A percentile compares a stretch with the other conserved stretches of the same genome.
These are phyloP conservation scores for Urochloa ruziziensis DNA, from an alignment of 176 grass and related monocot genomes.

Conservation along the genomic window DNA sequence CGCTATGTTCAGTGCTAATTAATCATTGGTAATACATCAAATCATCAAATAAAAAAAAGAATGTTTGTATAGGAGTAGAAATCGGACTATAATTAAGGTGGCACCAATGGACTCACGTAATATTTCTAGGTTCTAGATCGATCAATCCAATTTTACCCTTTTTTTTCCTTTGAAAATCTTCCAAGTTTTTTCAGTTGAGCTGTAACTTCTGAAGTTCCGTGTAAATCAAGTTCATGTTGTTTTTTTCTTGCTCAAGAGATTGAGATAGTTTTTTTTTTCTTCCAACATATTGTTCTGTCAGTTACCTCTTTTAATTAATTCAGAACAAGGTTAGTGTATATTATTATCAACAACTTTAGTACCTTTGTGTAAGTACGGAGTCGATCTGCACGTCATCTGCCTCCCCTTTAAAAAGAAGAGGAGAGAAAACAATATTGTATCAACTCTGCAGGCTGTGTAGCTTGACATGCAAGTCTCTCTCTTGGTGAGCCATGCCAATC, in stretches of 20 bases:
- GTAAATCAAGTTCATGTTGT: background rate
- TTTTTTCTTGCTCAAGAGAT: background rate
- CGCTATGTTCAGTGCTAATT: background rate
- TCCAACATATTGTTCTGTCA: background rate
- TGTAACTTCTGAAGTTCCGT: background rate
- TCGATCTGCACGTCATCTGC: background rate
- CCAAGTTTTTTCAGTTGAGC: conserved; percentile 1
- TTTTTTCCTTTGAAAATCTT: background rate
- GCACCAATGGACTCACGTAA: background rate
- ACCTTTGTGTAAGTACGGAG: background rate
- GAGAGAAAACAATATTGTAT: background rate
- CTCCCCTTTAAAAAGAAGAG: background rate
- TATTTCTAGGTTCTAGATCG: background rate
- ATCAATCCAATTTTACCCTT: background rate
- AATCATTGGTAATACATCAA: background rate
- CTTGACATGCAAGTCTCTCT: conserved; percentile 34
- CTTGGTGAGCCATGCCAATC: conserved; percentile 17
- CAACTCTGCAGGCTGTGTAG: background rate
- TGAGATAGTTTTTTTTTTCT: too few relatives aligned
- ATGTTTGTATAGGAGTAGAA: background rate
- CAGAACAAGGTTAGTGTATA: background rate
- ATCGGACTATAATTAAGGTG: background rate
- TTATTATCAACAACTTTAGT: background rate
- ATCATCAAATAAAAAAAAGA: background rate
- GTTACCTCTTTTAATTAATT: background rate